phyloP scores from a whole-genome alignment of 23 red algal species.

The Pyropia yezoensis region DNA sequence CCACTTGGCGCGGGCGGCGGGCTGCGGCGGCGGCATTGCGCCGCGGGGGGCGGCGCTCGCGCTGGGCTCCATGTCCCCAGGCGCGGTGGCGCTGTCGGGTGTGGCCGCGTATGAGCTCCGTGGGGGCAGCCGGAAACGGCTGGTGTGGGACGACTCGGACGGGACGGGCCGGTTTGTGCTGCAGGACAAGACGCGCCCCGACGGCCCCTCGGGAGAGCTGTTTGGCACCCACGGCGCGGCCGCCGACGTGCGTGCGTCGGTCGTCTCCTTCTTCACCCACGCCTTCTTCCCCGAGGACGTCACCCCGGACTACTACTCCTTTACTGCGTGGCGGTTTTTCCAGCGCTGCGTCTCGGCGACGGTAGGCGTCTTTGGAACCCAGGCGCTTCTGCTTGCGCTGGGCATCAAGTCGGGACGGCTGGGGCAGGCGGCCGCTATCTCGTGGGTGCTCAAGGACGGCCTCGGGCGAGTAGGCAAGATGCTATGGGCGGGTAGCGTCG shows the following conservation, averaged over 20 bases:
- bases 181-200: constrained; percentile 43
- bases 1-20: background rate
- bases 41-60: background rate
- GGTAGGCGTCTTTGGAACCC: constrained; percentile 91
- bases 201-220: constrained; percentile 17
- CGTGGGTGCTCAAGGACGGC: constrained; percentile 96
- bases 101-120: constrained; percentile 66
- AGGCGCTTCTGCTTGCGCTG: constrained; percentile 84
- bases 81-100: constrained; percentile 15
- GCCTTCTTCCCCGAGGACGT: constrained; percentile 90
- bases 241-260: constrained; percentile 31
- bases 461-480: constrained; percentile 95
- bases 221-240: constrained; percentile 24
- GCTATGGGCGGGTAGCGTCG: constrained; percentile 89
- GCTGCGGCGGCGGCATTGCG: background rate
- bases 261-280: constrained; percentile 23
- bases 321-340: constrained; percentile 75
- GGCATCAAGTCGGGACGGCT: constrained; percentile 87
- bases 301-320: constrained; percentile 90
- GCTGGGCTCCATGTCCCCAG: constrained; percentile 1
- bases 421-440: constrained; percentile 84
- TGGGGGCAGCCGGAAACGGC: constrained; percentile 33
- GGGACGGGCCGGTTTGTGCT: constrained; percentile 28
- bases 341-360: constrained; percentile 86
- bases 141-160: constrained; percentile 61